Base-by-base conservation (phyloP, 139 green algal genomes). In the Nannochloris sp. region DNA sequence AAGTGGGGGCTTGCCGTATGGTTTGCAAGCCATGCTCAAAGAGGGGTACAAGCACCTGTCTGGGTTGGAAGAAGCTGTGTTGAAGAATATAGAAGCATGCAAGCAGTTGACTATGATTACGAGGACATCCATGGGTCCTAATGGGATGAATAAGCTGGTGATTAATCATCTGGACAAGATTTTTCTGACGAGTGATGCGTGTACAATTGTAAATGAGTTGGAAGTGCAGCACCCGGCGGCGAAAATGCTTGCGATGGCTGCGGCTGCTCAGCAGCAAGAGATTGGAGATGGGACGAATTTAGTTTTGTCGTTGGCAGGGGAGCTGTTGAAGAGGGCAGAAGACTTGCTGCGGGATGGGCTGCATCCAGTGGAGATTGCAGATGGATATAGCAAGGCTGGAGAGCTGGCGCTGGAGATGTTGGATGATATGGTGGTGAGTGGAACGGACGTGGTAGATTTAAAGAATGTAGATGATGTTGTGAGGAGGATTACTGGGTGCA, bases 71-170 rank as follows among this genome's bases (percentile, higher is more conserved):
- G 93, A 98, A 65, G 92, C 93, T 3, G 93, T 98, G 36, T 65
- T 96, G 44, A 94, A 92, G 62, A 98, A 98, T 71, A 93, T 99
- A 48, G 91, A 99, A 48, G 93, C 93, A 0, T 97, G 93, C 78
- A 97, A 94, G 67, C 70, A 79, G 61, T 73, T 99, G n/a, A 83
- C 89, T 2, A 71, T 89, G 60, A 95, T 97, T 61, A 95, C 92
- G 2, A 74, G 84, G 27, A 96, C 91, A 0, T 96, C 86, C 2
- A 80, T 99, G 69, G 93, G 93, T 1, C 93, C 93, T 16, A 96
- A 98, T 69, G 93, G 90, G 46, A 98, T 97, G 93, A 98, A 97
- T 78, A 99, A 99, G 72, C 97, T 99, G 87, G 86, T 99, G 5
- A 97, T 99, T 79, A 99, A 99, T 75, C 93, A 99, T 55, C 68